Conservation (phyloP, 1,284 basidiomycete species). For the Ceratobasidium theobromae region DNA sequence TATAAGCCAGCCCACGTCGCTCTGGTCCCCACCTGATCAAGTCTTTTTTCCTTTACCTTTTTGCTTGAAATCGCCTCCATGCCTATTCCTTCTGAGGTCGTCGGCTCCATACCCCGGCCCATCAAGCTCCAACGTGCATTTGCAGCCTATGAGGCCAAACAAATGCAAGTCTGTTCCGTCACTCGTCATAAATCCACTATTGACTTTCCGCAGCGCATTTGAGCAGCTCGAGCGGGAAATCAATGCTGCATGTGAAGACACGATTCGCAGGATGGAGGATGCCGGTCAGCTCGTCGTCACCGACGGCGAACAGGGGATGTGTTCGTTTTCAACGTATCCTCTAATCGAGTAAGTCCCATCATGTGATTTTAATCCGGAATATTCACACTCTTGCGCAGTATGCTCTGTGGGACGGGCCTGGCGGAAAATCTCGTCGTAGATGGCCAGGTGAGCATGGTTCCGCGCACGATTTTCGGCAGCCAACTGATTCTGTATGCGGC, state of each 20-base stretch:
- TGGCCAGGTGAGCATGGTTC: conserved; percentile 31
- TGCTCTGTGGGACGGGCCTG: conserved; percentile 37
- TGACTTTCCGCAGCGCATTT: conserved; percentile 12
- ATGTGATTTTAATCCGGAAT: neutral
- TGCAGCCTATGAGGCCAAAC: conserved; percentile 37
- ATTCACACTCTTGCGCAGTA: neutral
- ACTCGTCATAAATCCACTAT: neutral
- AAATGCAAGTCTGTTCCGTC: conserved; percentile 16
- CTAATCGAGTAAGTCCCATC: conserved; percentile 32
- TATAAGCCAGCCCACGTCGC: no score
- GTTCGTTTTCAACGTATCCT: conserved; percentile 38
- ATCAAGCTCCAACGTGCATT: conserved; percentile 36
- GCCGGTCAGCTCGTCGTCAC: conserved; percentile 36
- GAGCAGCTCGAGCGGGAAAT: conserved; percentile 35
- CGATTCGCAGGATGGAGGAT: conserved; percentile 35
- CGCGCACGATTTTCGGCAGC: no score
- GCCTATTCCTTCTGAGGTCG: conserved; percentile 30
- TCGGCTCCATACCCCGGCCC: conserved; percentile 33
- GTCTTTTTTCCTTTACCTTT: neutral
- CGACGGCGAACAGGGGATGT: conserved; percentile 38
- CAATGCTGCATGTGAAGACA: conserved; percentile 36
- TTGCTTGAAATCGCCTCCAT: no score
- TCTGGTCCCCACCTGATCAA: neutral
- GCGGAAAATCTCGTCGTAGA: conserved; percentile 36
- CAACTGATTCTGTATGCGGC: neutral